A percentile compares a stretch with the other conserved stretches of the same genome.
Evolutionary conservation across 2,329 filamentous ascomycete genomes (phyloP).

Genomic region (Cladophialophora immunda): DNA sequence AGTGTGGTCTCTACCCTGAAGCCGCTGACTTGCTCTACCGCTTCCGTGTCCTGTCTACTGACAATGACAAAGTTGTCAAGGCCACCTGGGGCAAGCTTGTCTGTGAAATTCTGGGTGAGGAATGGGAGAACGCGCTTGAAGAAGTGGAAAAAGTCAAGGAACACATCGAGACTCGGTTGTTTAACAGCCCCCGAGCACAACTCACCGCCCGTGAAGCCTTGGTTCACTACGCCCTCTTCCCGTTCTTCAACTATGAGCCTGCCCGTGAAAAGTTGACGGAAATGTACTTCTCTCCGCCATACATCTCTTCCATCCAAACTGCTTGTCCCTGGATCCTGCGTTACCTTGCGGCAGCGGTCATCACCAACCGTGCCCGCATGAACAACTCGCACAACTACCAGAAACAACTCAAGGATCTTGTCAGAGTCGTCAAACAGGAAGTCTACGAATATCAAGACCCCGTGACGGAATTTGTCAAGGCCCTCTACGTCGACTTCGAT

Average conservation of each 20-base stretch:
- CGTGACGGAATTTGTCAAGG: slow-evolving; percentile 94
- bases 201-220: slow-evolving; percentile 96
- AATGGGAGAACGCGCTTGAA: slow-evolving; percentile 94
- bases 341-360: slow-evolving; percentile 92
- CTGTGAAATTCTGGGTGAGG: slow-evolving; percentile 91
- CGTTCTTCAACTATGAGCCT: slow-evolving; percentile 96
- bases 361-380: slow-evolving; percentile 84
- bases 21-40: slow-evolving; percentile 95
- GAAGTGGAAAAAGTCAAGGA: slow-evolving; percentile 91
- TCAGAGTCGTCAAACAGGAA: slow-evolving; percentile 95
- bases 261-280: slow-evolving; percentile 92
- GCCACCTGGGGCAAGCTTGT: slow-evolving; percentile 99
- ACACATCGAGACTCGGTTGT: slow-evolving; percentile 90
- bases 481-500: slow-evolving; percentile 94
- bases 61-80: slow-evolving; percentile 95
- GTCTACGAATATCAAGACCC: slow-evolving; percentile 97
- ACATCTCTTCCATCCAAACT: slow-evolving; percentile 99
- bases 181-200: slow-evolving; percentile 95
- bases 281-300: slow-evolving; percentile 94
- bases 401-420: slow-evolving; percentile 97
- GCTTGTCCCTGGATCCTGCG: slow-evolving; percentile 95
- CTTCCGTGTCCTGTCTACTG: slow-evolving; percentile 96
- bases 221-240: slow-evolving; percentile 98
- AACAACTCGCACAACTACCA: slow-evolving; percentile 89
- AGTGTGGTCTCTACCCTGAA: slow-evolving; percentile 90